phyloP scores from a whole-genome alignment of 2,329 filamentous ascomycete species.

The Aureobasidium uvarum region DNA sequence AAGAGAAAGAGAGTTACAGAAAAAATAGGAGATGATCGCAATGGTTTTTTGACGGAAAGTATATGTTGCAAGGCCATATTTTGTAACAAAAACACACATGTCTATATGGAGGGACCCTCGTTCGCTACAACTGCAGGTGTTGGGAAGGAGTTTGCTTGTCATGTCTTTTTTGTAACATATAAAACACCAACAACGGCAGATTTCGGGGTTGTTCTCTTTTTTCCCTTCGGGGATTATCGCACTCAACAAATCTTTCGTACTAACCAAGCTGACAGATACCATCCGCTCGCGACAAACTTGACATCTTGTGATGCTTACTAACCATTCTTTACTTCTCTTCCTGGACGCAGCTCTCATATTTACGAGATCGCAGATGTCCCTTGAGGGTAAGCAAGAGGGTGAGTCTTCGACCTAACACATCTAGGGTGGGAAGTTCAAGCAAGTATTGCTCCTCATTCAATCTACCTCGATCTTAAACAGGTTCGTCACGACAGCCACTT shows the following conservation, averaged over 20 bases:
- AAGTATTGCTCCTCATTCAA: no score
- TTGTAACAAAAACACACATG: constrained; percentile 4
- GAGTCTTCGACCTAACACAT: no score
- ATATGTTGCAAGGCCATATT: neutral
- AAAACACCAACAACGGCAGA: constrained; percentile 10
- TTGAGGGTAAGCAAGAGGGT: no score
- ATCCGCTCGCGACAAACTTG: neutral
- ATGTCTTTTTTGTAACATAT: neutral
- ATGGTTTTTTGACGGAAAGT: neutral
- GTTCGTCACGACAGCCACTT: no score
- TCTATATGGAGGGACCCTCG: neutral
- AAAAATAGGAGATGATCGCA: neutral
- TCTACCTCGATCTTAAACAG: no score
- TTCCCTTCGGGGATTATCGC: neutral
- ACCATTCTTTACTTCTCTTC: no score
- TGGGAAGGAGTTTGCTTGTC: neutral
- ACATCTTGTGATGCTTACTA: neutral
- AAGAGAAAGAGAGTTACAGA: neutral
- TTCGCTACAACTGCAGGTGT: neutral
- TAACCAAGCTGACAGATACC: neutral
- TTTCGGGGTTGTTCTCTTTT: neutral
- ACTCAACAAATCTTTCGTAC: neutral
- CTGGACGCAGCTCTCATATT: neutral
- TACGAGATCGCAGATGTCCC: neutral
- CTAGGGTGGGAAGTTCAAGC: no score